Evolutionary conservation across 331 rosid genomes (phyloP).

Genomic region (Arachis monticola): DNA sequence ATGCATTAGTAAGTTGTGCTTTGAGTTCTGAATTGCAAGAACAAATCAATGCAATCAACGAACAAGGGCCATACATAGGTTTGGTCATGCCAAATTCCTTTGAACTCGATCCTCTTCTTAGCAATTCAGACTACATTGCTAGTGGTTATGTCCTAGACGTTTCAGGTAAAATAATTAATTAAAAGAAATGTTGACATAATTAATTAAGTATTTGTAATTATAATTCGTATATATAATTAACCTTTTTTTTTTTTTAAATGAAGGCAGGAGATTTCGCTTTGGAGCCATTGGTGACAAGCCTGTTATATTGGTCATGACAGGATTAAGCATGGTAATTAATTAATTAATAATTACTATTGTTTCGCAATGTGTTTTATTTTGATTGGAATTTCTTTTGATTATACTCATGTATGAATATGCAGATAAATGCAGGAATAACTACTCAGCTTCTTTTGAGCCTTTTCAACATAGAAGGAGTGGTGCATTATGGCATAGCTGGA

Average conservation of each 20-base stretch:
- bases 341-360: not conserved
- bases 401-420: not conserved
- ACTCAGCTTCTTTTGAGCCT: conserved; percentile 60
- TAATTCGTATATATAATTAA: not conserved
- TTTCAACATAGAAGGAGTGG: conserved; percentile 59
- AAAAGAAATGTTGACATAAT: not conserved
- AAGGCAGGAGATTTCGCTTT: conserved; percentile 63
- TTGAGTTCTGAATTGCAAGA: conserved; percentile 31
- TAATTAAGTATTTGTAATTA: not conserved
- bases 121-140: conserved; percentile 48
- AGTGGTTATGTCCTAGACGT: conserved; percentile 39
- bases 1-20: conserved; percentile 42
- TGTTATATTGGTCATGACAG: conserved; percentile 61
- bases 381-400: not conserved
- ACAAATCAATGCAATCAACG: conserved; percentile 43
- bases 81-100: conserved; percentile 58
- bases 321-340: conserved; percentile 42
- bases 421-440: conserved; percentile 67
- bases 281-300: conserved; percentile 53
- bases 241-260: not conserved
- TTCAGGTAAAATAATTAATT: conserved; percentile 41
- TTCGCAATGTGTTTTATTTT: not conserved
- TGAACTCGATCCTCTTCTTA: conserved; percentile 64
- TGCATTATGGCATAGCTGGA: conserved; percentile 69
- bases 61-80: conserved; percentile 61